Conservation (phyloP, 2,329 filamentous ascomycete species). For the Xylariales sp. region DNA sequence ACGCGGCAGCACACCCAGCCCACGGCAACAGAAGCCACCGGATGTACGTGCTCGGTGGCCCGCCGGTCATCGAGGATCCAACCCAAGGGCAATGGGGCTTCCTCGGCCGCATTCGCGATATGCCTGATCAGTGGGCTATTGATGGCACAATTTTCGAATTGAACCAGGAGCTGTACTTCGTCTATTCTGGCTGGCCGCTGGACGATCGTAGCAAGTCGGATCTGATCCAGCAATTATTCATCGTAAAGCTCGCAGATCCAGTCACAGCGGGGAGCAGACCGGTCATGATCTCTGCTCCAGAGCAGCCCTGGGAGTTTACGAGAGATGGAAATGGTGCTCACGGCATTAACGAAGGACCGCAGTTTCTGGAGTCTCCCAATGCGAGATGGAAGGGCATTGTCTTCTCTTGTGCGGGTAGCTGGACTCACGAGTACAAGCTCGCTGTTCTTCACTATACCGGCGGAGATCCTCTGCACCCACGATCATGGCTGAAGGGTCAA, state of each 20-base stretch:
- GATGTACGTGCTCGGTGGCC: slow-evolving; percentile 28
- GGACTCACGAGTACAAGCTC: slow-evolving; percentile 30
- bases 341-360: slow-evolving; percentile 29
- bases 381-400: slow-evolving; percentile 25
- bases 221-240: slow-evolving; percentile 24
- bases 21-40: slow-evolving; percentile 27
- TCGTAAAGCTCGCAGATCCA: slow-evolving; percentile 22
- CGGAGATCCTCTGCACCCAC: slow-evolving; percentile 22
- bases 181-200: slow-evolving; percentile 28
- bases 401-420: slow-evolving; percentile 26
- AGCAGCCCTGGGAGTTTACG: slow-evolving; percentile 26
- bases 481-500: slow-evolving; percentile 23
- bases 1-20: slow-evolving; percentile 23
- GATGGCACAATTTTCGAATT: slow-evolving; percentile 28
- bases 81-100: slow-evolving; percentile 26
- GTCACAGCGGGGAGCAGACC: slow-evolving; percentile 17
- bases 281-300: slow-evolving; percentile 18
- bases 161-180: slow-evolving; percentile 22
- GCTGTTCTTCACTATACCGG: slow-evolving; percentile 22
- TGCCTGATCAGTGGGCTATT: slow-evolving; percentile 28
- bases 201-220: slow-evolving; percentile 16
- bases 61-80: slow-evolving; percentile 20
- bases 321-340: slow-evolving; percentile 22
- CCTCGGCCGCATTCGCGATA: slow-evolving; percentile 22
- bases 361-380: slow-evolving; percentile 25